Evolutionary conservation across 192 early-diverging fungal species (phyloP), one percentile per base, ranked within the genome.

Genomic region (Chytriomyces sp.): DNA sequence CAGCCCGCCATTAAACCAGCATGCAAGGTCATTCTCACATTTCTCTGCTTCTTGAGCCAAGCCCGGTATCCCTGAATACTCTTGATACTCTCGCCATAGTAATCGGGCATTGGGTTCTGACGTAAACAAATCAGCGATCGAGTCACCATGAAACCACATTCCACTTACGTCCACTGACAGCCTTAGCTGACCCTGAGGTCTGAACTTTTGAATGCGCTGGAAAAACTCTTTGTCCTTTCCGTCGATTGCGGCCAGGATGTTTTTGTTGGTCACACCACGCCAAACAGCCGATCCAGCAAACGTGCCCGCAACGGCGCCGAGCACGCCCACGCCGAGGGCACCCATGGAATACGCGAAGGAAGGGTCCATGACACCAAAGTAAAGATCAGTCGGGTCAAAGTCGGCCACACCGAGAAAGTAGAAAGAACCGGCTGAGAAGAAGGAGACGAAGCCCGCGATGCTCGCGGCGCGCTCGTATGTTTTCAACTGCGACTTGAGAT

Each of bases 1-100:
- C 30, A 32, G 7, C 30, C 0, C 22, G 37, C 19, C 37, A 33
- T 36, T 36, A 37, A 61, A 61, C 5, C 30, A 61, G 37, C n/a
- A n/a, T n/a, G n/a, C n/a, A n/a, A n/a, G n/a, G n/a, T n/a, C n/a
- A n/a, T n/a, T n/a, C 59, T 0, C 7, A 67, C 61, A 38, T 32
- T 34, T 39, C 61, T 63, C 82, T 98, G 95, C 77, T 94, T 95
- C 72, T 91, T 80, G 39, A 96, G 82, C 95, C 95, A 98, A 37
- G 78, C 76, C 44, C 93, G 86, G 75, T 98, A 98, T 53, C 86
- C 92, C 6, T 66, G 49, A 33, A 98, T 87, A 44, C 90, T 92
- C 60, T 89, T 88, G 80, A 98, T 93, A 74, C 93, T 94, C 71
- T 97, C 94, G 41, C 92, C 93, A 70, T 95, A 96, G 76, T 90